A percentile compares a stretch with the other conserved stretches of the same genome.
Conservation (phyloP, 176 grass and related monocot species). For the Oryza officinalis region DNA sequence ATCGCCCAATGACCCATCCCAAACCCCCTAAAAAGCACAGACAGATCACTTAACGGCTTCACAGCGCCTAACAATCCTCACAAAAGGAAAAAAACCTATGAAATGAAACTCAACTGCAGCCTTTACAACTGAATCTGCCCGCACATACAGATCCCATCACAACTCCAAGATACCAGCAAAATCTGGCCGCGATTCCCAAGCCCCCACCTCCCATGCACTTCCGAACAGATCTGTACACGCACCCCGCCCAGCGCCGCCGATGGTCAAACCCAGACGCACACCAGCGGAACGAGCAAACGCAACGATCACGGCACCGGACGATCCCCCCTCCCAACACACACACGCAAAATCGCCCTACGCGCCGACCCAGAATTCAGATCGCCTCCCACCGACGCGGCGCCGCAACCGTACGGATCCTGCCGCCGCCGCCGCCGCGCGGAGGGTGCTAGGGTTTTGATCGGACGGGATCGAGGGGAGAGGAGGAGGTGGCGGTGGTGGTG, state of each 20-base stretch:
- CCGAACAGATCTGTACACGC: background rate
- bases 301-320: background rate
- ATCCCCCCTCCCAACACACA: background rate
- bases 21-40: background rate
- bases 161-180: background rate
- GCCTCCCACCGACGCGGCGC: background rate
- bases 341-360: background rate
- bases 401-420: background rate
- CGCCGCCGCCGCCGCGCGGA: background rate
- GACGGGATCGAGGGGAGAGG: background rate
- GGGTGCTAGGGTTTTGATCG: background rate
- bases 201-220: background rate
- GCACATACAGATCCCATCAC: slow-evolving; percentile 12
- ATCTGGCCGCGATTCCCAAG: background rate
- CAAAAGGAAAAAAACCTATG: background rate
- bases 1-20: background rate
- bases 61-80: background rate
- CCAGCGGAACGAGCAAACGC: background rate
- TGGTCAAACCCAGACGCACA: background rate
- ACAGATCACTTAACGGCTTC: background rate
- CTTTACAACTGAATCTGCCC: background rate
- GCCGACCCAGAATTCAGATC: background rate
- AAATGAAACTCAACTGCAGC: background rate
- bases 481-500: background rate
- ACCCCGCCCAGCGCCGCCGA: background rate